Evolutionary conservation across 2,329 filamentous ascomycete genomes (phyloP).

Genomic region (Cadophora luteo-olivacea): DNA sequence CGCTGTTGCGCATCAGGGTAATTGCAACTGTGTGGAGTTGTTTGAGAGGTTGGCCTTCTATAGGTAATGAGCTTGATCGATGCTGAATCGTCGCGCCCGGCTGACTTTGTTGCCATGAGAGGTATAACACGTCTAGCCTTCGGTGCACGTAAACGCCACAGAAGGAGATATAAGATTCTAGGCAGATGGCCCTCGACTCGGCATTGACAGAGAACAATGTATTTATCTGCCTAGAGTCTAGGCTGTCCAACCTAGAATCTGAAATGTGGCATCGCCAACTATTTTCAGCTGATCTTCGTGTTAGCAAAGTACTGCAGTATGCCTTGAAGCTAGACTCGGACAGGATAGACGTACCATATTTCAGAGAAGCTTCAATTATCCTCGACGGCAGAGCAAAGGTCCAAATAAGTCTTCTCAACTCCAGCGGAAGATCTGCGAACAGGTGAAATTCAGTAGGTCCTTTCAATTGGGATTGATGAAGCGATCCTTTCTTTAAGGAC

Average conservation of each 20-base stretch:
- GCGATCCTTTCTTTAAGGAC: neutral
- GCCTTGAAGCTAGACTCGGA: neutral
- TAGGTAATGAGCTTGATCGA: slow-evolving; percentile 17
- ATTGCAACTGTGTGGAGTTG: slow-evolving; percentile 28
- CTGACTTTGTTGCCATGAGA: slow-evolving; percentile 23
- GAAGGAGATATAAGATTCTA: slow-evolving; percentile 27
- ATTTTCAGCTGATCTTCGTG: neutral
- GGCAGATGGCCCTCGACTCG: slow-evolving; percentile 28
- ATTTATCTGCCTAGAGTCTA: slow-evolving; percentile 19
- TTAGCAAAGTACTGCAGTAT: neutral
- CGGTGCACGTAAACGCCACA: slow-evolving; percentile 26
- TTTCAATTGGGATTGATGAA: neutral
- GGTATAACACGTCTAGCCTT: slow-evolving; percentile 25
- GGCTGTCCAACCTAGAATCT: neutral
- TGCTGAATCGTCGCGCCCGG: neutral
- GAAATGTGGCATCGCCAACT: slow-evolving; percentile 12
- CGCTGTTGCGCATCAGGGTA: slow-evolving; percentile 19
- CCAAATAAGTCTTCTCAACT: slow-evolving; percentile 32
- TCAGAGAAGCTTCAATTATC: slow-evolving; percentile 28
- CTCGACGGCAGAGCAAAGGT: slow-evolving; percentile 22
- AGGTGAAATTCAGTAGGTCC: slow-evolving; percentile 23
- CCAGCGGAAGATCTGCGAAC: slow-evolving; percentile 29
- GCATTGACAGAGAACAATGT: slow-evolving; percentile 24
- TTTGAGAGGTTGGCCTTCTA: slow-evolving; percentile 21
- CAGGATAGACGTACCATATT: slow-evolving; percentile 13